Evolutionary conservation across 352 stramenopile genomes (phyloP).

Genomic region (Phytophthora ohioensis): DNA sequence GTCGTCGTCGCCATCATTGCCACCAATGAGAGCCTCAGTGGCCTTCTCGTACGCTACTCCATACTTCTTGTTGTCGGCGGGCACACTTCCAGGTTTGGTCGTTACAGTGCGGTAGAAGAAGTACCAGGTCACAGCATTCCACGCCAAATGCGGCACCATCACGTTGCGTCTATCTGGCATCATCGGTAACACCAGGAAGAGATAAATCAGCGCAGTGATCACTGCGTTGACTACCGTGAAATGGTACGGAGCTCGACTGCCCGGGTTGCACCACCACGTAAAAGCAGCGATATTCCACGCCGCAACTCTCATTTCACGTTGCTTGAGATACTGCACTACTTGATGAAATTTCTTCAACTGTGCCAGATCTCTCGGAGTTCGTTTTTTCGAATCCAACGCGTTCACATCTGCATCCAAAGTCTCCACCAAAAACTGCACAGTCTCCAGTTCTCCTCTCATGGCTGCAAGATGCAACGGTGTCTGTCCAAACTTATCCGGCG

Average conservation of each 20-base stretch:
- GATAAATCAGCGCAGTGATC: slow-evolving; percentile 51
- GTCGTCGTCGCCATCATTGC: slow-evolving; percentile 26
- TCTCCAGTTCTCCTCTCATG: slow-evolving; percentile 74
- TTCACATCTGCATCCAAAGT: slow-evolving; percentile 73
- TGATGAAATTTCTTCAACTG: slow-evolving; percentile 61
- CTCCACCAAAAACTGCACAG: slow-evolving; percentile 84
- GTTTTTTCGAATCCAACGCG: slow-evolving; percentile 57
- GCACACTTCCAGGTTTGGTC: slow-evolving; percentile 65
- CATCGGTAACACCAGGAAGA: slow-evolving; percentile 57
- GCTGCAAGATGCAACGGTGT: slow-evolving; percentile 86
- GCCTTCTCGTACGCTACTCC: slow-evolving; percentile 64
- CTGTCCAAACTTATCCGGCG: slow-evolving; percentile 76
- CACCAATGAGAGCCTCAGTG: slow-evolving; percentile 55
- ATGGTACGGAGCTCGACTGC: slow-evolving; percentile 69
- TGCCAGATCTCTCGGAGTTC: slow-evolving; percentile 71
- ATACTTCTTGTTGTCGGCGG: slow-evolving; percentile 42
- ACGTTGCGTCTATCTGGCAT: slow-evolving; percentile 67
- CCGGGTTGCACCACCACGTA: slow-evolving; percentile 62
- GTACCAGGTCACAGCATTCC: slow-evolving; percentile 66
- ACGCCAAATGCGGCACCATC: slow-evolving; percentile 69
- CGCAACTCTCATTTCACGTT: slow-evolving; percentile 33
- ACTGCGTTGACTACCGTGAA: slow-evolving; percentile 72
- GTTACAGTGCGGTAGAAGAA: slow-evolving; percentile 73
- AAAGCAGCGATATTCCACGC: slow-evolving; percentile 72
- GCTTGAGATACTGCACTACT: slow-evolving; percentile 64